Evolutionary conservation across 2,329 filamentous ascomycete species (phyloP), one percentile per base, ranked within the genome.

Genomic region (Talaromyces sp.): DNA sequence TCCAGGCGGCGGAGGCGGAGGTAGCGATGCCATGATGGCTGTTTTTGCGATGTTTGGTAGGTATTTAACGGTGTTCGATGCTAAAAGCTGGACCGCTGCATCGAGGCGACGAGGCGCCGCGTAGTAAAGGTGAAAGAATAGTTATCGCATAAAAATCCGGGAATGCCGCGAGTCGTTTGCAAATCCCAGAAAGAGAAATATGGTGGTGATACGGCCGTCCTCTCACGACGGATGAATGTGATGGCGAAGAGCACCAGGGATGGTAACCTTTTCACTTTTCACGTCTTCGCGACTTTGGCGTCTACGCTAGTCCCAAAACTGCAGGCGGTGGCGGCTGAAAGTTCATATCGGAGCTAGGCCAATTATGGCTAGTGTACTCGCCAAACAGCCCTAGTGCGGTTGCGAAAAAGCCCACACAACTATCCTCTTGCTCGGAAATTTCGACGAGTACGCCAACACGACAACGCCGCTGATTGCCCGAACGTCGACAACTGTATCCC

Each of bases 1-100:
- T 75, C 86, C 85, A 64, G 86, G 86, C 63, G 88, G 88, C n/a
- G 88, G 87, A 32, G 88, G 87, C 69, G 82, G 82, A 67, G 86
- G 85, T 68, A 85, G 75, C 68, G 79, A 85, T 69, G 82, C 80
- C 86, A 86, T 87, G 62, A 60, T 77, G 68, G 68, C 41, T 54
- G 35, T 55, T 27, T 55, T 55, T 50, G 19, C 9, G 50, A 59
- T 55, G 19, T 29, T 38, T n/a, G 53, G 21, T 63, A 66, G 64
- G 68, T 69, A 24, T 46, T 46, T 24, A 46, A 24, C 49, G 49
- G 26, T 52, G 26, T 29, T 64, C 50, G 35, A 64, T 57, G 56
- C 56, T 64, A 71, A 71, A 72, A 68, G 73, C 73, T 68, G 65
- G 69, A 66, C 62, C 64, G 64, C 66, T 65, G 64, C 67, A 65